Evolutionary conservation across 192 early-diverging fungal genomes (phyloP), one percentile per base, ranked within the genome.

Genomic region (Coemansia sp.): DNA sequence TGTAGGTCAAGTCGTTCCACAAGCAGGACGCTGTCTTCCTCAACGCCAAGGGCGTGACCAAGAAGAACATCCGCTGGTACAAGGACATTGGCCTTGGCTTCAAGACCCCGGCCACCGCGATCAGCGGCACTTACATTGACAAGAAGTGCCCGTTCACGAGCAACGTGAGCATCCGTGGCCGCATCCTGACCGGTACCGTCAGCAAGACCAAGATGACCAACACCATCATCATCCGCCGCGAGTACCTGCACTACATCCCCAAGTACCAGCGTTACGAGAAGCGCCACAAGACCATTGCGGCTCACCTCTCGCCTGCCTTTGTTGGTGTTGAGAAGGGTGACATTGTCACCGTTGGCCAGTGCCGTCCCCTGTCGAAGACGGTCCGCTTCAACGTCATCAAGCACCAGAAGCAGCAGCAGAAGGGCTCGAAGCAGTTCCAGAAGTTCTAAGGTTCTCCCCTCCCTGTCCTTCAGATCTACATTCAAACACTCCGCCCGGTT

Each of bases 181-280:
- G 94, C 70, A 96, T 99, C 76, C 76, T 99, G 44, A 86, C 83
- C 41, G 96, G 96, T 65, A 81, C 85, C 49, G 90, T 99, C 47
- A 68, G 80, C 51, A 92, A 91, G 58, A 86, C 78, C 82, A 97
- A 96, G 85, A 99, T 99, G 96, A 95, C 96, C 83, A 84, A 93
- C 74, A 99, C 96, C 75, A 83, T 99, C 76, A 82, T 95, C 71
- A 80, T 99, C 72, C 92, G 96, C 66, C 84, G 96, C 73, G 92
- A 99, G 78, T 99, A 99, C 90, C 84, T 99, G 55, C 96, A 99
- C 88, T 99, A 87, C 82, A 85, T 99, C 70, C 82, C 87, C 77
- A 99, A 99, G 83, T 99, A 99, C 90, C 90, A 96, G 84, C 91
- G 96, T 89, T 99, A 95, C 79, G 96, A 99, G 86, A 99, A 96